A percentile compares a stretch with the other conserved stretches of the same genome.
Conservation (phyloP, 345 rosid genomes). For the Moringa oleifera region DNA sequence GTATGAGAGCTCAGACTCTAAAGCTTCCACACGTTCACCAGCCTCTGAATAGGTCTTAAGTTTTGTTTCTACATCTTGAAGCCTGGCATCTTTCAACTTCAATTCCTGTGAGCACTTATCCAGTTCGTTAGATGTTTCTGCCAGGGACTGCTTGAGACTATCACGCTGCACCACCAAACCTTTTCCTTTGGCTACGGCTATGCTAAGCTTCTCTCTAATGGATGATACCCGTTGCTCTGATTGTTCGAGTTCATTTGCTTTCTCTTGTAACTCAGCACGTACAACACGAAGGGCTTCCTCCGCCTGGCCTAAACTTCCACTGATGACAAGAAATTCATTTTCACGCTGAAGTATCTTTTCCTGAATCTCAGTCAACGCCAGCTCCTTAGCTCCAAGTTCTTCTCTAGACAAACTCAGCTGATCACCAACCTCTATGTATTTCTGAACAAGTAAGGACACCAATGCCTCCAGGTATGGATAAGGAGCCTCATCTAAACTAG, state of each 20-base stretch:
- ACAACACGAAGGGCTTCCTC: conserved; percentile 47
- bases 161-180: conserved; percentile 86
- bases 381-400: conserved; percentile 39
- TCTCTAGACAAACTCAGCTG: conserved; percentile 30
- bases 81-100: conserved; percentile 56
- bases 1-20: conserved; percentile 96
- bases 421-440: conserved; percentile 45
- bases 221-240: conserved; percentile 83
- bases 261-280: conserved; percentile 51
- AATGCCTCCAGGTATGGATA: conserved; percentile 48
- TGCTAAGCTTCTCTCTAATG: conserved; percentile 89
- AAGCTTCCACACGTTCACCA: conserved; percentile 88
- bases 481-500: conserved; percentile 34
- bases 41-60: conserved; percentile 77
- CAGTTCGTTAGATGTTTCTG: conserved; percentile 66
- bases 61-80: conserved; percentile 68
- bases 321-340: conserved; percentile 48
- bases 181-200: conserved; percentile 95
- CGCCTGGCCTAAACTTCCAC: conserved; percentile 40
- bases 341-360: conserved; percentile 58
- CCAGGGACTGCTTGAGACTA: conserved; percentile 62
- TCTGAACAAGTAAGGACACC: conserved; percentile 59
- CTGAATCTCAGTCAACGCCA: conserved; percentile 41
- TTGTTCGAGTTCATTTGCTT: conserved; percentile 61
- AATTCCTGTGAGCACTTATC: conserved; percentile 74